Percentiles rank a stretch among this genome's conserved stretches.
These are phyloP conservation scores for Cercospora nicotianae DNA, from an alignment of 2,329 filamentous ascomycete genomes.

Conservation along the genomic window DNA sequence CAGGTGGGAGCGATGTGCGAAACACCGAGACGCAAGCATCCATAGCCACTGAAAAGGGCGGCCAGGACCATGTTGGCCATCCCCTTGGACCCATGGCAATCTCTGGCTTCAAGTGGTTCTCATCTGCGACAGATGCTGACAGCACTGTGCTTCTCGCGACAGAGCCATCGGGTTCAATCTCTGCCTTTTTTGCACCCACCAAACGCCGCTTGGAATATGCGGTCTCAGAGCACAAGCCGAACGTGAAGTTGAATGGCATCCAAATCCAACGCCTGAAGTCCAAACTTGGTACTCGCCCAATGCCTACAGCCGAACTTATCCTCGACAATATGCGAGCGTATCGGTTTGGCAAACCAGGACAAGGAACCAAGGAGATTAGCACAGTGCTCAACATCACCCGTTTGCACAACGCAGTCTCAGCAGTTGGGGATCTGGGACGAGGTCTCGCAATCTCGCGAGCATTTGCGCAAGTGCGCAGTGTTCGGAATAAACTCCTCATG, in stretches of 20 bases:
- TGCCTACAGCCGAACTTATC: constrained; percentile 73
- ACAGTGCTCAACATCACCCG: constrained; percentile 68
- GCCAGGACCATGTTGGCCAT: constrained; percentile 20
- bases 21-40: constrained; percentile 53
- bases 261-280: constrained; percentile 68
- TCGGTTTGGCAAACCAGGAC: constrained; percentile 65
- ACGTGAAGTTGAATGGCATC: constrained; percentile 58
- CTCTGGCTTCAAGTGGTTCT: constrained; percentile 72
- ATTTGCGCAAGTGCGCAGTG: constrained; percentile 58
- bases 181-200: constrained; percentile 64
- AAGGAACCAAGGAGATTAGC: constrained; percentile 67
- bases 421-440: constrained; percentile 56
- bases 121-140: constrained; percentile 63
- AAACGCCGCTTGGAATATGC: constrained; percentile 58
- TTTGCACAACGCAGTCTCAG: constrained; percentile 57
- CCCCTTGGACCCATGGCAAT: constrained; percentile 51
- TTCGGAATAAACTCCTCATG: constrained; percentile 51
- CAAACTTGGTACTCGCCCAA: constrained; percentile 68
- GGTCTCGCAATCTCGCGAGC: constrained; percentile 59
- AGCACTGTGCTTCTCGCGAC: constrained; percentile 64
- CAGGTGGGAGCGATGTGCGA: constrained; percentile 68
- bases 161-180: constrained; percentile 45
- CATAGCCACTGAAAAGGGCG: not conserved
- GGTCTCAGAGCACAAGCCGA: constrained; percentile 44
- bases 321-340: constrained; percentile 45